phyloP scores from a whole-genome alignment of 2,329 filamentous ascomycete species.

The Ophiocordyceps sinensis region DNA sequence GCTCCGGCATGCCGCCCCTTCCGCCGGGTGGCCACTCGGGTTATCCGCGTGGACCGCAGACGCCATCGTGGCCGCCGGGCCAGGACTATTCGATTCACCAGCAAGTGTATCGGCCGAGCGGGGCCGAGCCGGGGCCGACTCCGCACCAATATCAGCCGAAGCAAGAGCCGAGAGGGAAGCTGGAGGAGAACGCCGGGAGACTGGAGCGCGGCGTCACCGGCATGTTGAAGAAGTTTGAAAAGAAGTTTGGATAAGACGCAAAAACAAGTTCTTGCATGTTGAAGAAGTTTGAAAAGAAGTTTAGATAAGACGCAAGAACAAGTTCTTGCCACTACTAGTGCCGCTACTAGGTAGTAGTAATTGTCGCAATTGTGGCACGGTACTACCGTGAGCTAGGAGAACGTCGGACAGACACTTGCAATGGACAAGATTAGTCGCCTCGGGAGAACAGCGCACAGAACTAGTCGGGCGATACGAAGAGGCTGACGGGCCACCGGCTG shows the following conservation, averaged over 20 bases:
- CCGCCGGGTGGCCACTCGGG: constrained; percentile 41
- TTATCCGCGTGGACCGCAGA: constrained; percentile 28
- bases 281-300: constrained; percentile 68
- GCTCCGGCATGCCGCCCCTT: constrained; percentile 18
- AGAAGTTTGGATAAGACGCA: constrained; percentile 43
- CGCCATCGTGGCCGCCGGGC: constrained; percentile 8
- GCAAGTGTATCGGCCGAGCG: constrained; percentile 55
- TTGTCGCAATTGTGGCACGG: too few species aligned
- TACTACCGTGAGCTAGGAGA: too few species aligned
- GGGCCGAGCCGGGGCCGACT: constrained; percentile 32
- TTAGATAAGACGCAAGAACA: constrained; percentile 24
- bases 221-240: constrained; percentile 67
- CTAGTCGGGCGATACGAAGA: not conserved
- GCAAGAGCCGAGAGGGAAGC: constrained; percentile 31
- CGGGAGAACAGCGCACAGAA: not conserved
- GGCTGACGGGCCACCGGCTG: too few species aligned
- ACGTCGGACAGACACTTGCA: not conserved
- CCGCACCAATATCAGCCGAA: constrained; percentile 26
- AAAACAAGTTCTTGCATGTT: constrained; percentile 29
- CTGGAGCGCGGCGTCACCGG: constrained; percentile 57
- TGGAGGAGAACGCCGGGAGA: constrained; percentile 51
- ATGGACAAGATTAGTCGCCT: not conserved
- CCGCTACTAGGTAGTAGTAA: too few species aligned
- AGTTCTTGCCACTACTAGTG: not conserved
- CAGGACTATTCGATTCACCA: constrained; percentile 47